Evolutionary conservation across 352 stramenopile species (phyloP).

Genomic region (Globisporangium middletonii): DNA sequence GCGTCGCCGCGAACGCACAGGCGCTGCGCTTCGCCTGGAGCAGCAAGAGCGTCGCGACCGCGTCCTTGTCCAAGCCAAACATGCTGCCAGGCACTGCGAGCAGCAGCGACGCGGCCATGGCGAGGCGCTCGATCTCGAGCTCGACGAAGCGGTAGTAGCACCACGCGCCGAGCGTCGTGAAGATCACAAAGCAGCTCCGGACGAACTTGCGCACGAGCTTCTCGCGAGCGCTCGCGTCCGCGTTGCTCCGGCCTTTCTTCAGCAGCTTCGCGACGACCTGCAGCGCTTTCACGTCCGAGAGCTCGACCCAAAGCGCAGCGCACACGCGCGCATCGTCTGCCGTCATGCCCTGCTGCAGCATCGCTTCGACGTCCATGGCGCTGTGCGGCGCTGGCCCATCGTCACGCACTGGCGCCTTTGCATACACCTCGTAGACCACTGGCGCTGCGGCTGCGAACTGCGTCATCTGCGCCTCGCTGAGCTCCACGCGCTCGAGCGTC

Average conservation of each 20-base stretch:
- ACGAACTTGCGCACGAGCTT: conserved; percentile 54
- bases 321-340: conserved; percentile 21
- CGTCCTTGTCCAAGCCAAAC: conserved; percentile 49
- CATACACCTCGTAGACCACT: conserved; percentile 58
- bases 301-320: conserved; percentile 32
- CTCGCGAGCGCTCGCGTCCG: conserved; percentile 27
- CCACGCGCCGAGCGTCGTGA: conserved; percentile 62
- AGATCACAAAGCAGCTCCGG: conserved; percentile 45
- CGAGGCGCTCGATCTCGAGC: conserved; percentile 62
- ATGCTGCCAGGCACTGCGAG: conserved; percentile 47
- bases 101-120: conserved; percentile 43
- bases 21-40: conserved; percentile 27
- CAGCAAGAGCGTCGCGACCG: conserved; percentile 42
- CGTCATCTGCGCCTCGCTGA: conserved; percentile 41
- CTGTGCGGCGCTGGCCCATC: neutral
- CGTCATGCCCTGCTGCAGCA: conserved; percentile 2
- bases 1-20: conserved; percentile 45
- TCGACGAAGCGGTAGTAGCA: conserved; percentile 72
- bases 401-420: conserved; percentile 10
- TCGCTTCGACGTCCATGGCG: neutral
- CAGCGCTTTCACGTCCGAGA: conserved; percentile 41
- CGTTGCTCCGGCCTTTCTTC: conserved; percentile 38
- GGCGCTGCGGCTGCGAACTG: conserved; percentile 66
- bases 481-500: conserved; percentile 60
- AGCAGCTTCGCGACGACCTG: conserved; percentile 43